Evolutionary conservation across 805 yeast genomes (phyloP).

Genomic region (Blastobotrys americana): DNA sequence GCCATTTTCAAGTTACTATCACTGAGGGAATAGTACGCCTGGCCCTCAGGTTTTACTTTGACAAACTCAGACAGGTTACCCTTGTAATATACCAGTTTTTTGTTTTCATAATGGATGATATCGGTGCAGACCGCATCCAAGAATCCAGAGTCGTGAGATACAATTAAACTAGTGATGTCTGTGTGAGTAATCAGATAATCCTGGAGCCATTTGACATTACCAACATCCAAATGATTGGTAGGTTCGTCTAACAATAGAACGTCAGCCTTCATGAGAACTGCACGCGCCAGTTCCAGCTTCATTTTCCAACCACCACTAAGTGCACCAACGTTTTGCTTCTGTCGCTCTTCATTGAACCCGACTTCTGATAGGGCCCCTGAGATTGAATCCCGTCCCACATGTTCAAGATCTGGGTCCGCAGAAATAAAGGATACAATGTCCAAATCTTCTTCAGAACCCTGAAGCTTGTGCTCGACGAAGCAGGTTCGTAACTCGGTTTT

Average conservation of each 20-base stretch:
- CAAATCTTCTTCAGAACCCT: slow-evolving; percentile 89
- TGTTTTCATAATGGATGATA: slow-evolving; percentile 92
- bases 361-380: slow-evolving; percentile 70
- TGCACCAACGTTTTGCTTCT: slow-evolving; percentile 86
- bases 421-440: slow-evolving; percentile 84
- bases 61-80: slow-evolving; percentile 81
- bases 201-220: slow-evolving; percentile 88
- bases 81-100: slow-evolving; percentile 88
- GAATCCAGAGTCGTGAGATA: slow-evolving; percentile 97
- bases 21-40: slow-evolving; percentile 87
- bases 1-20: slow-evolving; percentile 93
- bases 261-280: slow-evolving; percentile 96
- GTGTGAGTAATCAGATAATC: slow-evolving; percentile 77
- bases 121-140: slow-evolving; percentile 94
- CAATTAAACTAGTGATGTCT: slow-evolving; percentile 88
- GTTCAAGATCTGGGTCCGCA: slow-evolving; percentile 70
- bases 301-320: slow-evolving; percentile 99
- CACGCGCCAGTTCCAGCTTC: slow-evolving; percentile 98
- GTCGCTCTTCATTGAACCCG: slow-evolving; percentile 87
- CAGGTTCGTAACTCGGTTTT: slow-evolving; percentile 81
- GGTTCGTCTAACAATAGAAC: slow-evolving; percentile 94
- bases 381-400: slow-evolving; percentile 62
- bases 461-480: slow-evolving; percentile 94
- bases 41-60: slow-evolving; percentile 89
- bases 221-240: slow-evolving; percentile 94